These are phyloP conservation scores for Aspergillus luchuensis DNA, from an alignment of 2,329 filamentous ascomycete species.

Conservation along the genomic window DNA sequence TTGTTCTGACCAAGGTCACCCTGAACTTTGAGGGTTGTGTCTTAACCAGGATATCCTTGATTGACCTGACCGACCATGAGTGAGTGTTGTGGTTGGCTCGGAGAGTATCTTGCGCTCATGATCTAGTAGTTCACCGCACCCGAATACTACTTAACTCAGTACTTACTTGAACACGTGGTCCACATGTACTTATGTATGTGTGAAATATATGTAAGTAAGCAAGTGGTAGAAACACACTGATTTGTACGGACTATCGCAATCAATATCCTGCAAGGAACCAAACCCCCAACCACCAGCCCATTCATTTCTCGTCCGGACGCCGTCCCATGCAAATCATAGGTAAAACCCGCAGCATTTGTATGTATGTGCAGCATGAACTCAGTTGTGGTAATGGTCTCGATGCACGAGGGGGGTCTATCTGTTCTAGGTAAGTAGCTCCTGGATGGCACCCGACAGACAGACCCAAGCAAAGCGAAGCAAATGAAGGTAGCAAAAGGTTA, in stretches of 20 bases:
- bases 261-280: background rate
- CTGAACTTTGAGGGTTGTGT: background rate
- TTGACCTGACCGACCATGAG: background rate
- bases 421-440: no score
- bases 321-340: background rate
- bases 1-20: background rate
- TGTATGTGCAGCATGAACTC: background rate
- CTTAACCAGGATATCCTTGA: background rate
- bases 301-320: background rate
- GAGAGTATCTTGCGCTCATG: background rate
- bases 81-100: background rate
- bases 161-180: background rate
- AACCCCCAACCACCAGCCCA: background rate
- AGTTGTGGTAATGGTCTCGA: background rate
- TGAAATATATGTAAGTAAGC: background rate
- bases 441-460: no score
- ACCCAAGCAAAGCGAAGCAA: conserved; percentile 9
- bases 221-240: no score
- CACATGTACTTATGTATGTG: background rate
- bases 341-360: no score
- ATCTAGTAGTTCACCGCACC: background rate
- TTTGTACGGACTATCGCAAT: background rate
- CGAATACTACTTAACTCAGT: background rate
- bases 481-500: background rate
- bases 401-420: background rate